Conservation (phyloP, 257 asterid species). For the Sherardia arvensis region DNA sequence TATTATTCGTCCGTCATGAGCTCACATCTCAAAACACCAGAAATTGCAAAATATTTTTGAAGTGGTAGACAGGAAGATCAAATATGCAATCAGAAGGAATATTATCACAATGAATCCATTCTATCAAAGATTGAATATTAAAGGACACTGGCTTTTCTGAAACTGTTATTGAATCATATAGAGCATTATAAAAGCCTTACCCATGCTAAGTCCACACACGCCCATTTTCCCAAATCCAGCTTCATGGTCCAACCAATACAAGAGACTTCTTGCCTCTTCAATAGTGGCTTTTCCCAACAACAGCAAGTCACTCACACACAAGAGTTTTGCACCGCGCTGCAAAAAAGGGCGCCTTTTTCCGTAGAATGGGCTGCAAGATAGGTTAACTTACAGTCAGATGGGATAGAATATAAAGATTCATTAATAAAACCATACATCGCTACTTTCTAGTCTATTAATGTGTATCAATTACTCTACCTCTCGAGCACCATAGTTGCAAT, state of each 20-base stretch:
- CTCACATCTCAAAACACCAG: no score
- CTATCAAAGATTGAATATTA: not conserved
- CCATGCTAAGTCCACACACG: conserved; percentile 97
- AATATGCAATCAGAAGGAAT: no score
- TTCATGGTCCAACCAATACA: conserved; percentile 80
- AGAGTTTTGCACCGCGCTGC: conserved; percentile 85
- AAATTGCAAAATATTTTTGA: no score
- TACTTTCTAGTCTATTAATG: not conserved
- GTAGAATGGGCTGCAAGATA: conserved; percentile 77
- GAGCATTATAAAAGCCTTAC: conserved; percentile 25
- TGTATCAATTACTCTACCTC: conserved; percentile 37
- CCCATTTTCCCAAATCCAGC: conserved; percentile 94
- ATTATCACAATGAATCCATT: not conserved
- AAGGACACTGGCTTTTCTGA: not conserved
- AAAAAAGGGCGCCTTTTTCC: conserved; percentile 88
- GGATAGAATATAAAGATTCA: conserved; percentile 8
- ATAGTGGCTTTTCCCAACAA: conserved; percentile 90
- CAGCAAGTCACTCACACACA: conserved; percentile 89
- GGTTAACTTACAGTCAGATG: conserved; percentile 11
- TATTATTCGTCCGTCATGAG: no score
- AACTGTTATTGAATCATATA: not conserved
- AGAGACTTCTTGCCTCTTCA: conserved; percentile 87
- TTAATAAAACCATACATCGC: not conserved
- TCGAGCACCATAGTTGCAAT: conserved; percentile 98
- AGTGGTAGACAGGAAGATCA: not conserved